Evolutionary conservation across 306 rosid species (phyloP).

Genomic region (Medicago truncatula): DNA sequence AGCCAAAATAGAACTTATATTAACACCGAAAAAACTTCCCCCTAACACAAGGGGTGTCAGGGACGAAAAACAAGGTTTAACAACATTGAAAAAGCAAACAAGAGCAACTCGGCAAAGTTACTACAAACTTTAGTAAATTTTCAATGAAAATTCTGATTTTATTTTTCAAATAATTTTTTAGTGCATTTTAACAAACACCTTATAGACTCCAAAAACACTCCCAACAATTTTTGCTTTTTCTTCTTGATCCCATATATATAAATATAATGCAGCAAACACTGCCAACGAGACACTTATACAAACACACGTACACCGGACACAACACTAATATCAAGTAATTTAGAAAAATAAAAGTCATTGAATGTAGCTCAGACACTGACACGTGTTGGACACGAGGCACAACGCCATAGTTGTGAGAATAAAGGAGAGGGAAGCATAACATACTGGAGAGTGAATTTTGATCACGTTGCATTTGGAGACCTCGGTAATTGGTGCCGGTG

Average conservation of each 20-base stretch:
- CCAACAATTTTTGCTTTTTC: background rate
- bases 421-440: conserved; percentile 22
- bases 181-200: conserved; percentile 46
- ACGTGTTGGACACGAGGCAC: no score
- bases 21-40: no score
- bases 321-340: background rate
- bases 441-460: conserved; percentile 67
- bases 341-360: no score
- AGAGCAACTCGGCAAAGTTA: no score
- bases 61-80: no score
- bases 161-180: background rate
- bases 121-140: background rate
- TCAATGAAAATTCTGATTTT: background rate
- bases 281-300: background rate
- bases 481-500: conserved; percentile 85
- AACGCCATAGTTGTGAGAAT: background rate
- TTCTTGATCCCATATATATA: background rate
- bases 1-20: no score
- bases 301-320: background rate
- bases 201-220: conserved; percentile 1
- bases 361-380: background rate
- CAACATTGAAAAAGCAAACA: no score
- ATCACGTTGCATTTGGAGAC: conserved; percentile 81
- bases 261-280: background rate
- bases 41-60: no score